A percentile compares a stretch with the other conserved stretches of the same genome.
Conservation (phyloP, 192 early-diverging fungal genomes). For the Jimgerdemannia flammicorona region DNA sequence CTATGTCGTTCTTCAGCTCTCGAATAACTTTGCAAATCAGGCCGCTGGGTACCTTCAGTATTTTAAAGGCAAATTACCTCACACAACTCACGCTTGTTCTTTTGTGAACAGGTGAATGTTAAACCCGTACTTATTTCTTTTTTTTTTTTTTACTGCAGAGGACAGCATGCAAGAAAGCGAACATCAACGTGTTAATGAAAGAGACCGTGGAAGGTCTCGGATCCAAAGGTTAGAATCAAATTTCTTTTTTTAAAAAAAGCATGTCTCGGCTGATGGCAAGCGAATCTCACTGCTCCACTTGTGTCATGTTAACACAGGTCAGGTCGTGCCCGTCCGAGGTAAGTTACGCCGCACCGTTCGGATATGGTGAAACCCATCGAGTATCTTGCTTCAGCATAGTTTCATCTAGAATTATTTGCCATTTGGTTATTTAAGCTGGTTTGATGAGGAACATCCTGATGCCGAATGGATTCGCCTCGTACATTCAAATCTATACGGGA, state of each 20-base stretch:
- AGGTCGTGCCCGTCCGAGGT: constrained; percentile 32
- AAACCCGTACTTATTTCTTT: too few species aligned
- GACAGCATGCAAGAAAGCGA: neutral
- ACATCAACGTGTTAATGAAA: neutral
- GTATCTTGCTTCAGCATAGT: neutral
- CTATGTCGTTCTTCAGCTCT: too few species aligned
- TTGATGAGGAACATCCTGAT: constrained; percentile 34
- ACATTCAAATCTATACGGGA: constrained; percentile 15
- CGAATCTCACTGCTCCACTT: neutral
- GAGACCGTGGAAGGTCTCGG: neutral
- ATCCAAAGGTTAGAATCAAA: neutral
- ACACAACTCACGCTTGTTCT: too few species aligned
- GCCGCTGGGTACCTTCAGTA: too few species aligned
- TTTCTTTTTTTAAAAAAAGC: neutral
- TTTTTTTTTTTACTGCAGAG: neutral
- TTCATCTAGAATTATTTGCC: neutral
- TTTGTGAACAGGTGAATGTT: too few species aligned
- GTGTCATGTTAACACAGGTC: constrained; percentile 7
- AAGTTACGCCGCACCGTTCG: constrained; percentile 4
- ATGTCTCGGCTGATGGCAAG: neutral
- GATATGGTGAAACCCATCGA: neutral
- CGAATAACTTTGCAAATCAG: too few species aligned
- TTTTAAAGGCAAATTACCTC: too few species aligned
- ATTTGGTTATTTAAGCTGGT: constrained; percentile 16
- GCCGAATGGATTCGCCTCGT: constrained; percentile 23